Percentiles rank a stretch among this genome's conserved stretches.
Conservation (phyloP, 2,329 filamentous ascomycete genomes). For the Cercospora janseana region DNA sequence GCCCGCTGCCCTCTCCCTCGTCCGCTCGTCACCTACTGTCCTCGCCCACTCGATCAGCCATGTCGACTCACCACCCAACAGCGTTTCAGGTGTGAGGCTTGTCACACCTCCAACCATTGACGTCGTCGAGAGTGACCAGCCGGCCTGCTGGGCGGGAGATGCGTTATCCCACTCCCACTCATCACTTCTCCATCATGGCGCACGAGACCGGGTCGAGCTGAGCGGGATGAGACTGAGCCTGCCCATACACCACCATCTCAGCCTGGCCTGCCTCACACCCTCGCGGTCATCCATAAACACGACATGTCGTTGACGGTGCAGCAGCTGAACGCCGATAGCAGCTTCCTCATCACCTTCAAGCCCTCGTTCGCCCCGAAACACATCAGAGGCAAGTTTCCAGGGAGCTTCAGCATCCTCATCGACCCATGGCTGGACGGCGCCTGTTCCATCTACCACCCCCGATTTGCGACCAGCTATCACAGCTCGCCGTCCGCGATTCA, state of each 20-base stretch:
- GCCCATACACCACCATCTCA: background rate
- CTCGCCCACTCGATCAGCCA: background rate
- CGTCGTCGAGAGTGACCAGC: conserved; percentile 1
- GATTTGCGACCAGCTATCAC: conserved; percentile 60
- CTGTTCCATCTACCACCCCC: conserved; percentile 59
- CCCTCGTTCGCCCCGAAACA: conserved; percentile 49
- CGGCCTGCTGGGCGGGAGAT: background rate
- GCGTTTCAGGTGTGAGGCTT: conserved; percentile 8
- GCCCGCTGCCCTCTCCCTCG: too few relatives aligned
- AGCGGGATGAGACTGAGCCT: conserved; percentile 15
- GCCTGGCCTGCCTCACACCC: background rate
- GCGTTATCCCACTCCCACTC: conserved; percentile 1
- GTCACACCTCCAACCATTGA: conserved; percentile 5
- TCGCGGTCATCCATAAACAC: background rate
- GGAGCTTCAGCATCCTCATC: conserved; percentile 64
- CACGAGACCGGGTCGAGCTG: background rate
- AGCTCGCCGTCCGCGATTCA: conserved; percentile 56
- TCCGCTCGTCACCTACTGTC: too few relatives aligned
- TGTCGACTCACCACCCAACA: conserved; percentile 1
- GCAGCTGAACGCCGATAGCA: conserved; percentile 63
- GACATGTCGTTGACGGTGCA: conserved; percentile 63
- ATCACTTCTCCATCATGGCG: background rate
- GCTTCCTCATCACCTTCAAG: conserved; percentile 63
- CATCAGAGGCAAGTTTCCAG: conserved; percentile 43
- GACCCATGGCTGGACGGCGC: conserved; percentile 69